phyloP scores from a whole-genome alignment of 164 flowering plant species.

The Stephania yunnanensis region DNA sequence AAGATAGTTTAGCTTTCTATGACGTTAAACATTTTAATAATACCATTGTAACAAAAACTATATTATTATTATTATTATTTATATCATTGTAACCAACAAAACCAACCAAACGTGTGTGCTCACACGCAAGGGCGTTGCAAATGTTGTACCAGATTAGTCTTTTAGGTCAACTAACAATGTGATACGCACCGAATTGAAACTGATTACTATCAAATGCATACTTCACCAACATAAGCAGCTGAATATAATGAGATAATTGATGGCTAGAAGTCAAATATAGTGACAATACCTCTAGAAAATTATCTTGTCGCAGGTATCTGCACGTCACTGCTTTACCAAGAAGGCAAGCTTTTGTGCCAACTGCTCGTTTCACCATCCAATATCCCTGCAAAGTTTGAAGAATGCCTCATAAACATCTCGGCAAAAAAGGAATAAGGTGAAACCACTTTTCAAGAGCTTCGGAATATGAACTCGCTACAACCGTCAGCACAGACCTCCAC shows the following conservation, averaged over 20 bases:
- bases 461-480: background rate
- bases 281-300: slow-evolving; percentile 72
- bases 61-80: too few species aligned
- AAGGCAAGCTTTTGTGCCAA: slow-evolving; percentile 93
- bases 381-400: slow-evolving; percentile 53
- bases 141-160: too few species aligned
- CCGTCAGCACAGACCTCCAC: slow-evolving; percentile 51
- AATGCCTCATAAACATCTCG: slow-evolving; percentile 13
- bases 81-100: too few species aligned
- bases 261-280: background rate
- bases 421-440: slow-evolving; percentile 1
- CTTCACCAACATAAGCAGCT: too few species aligned
- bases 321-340: slow-evolving; percentile 94
- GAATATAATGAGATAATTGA: background rate
- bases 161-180: too few species aligned
- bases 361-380: slow-evolving; percentile 99
- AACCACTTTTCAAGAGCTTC: background rate
- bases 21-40: too few species aligned
- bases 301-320: slow-evolving; percentile 76
- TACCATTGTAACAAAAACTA: too few species aligned
- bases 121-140: too few species aligned
- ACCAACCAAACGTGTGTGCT: too few species aligned
- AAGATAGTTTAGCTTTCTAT: too few species aligned
- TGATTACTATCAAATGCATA: too few species aligned
- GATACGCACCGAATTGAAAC: too few species aligned